phyloP scores from a whole-genome alignment of 1,284 basidiomycete genomes.

The Moesziomyces parantarcticus region DNA sequence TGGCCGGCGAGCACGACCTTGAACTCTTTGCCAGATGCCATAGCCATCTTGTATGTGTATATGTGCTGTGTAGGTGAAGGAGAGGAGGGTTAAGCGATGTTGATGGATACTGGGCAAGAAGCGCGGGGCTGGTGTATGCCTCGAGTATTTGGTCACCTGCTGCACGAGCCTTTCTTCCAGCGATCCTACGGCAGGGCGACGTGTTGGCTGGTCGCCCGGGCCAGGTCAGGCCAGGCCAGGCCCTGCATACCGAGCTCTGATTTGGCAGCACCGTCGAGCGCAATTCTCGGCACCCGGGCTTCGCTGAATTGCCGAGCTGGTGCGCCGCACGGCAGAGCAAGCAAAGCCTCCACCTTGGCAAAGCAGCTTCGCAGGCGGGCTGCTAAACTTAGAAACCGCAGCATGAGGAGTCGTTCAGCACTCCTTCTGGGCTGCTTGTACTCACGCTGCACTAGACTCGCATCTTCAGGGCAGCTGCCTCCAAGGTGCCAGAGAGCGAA shows the following conservation, averaged over 20 bases:
- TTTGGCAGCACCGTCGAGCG: background rate
- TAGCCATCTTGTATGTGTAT: constrained; percentile 13
- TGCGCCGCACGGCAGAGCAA: too few species aligned
- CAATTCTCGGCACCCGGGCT: background rate
- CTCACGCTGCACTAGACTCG: too few species aligned
- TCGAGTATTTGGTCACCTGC: background rate
- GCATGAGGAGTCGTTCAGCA: too few species aligned
- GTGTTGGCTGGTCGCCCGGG: too few species aligned
- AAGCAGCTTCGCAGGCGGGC: too few species aligned
- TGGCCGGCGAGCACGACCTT: constrained; percentile 49
- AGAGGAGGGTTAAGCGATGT: background rate
- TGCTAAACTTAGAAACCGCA: too few species aligned
- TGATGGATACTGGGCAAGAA: background rate
- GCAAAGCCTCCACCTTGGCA: too few species aligned
- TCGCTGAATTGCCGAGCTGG: background rate
- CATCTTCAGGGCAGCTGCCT: too few species aligned
- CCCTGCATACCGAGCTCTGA: too few species aligned
- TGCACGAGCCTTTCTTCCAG: background rate
- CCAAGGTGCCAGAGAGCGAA: too few species aligned
- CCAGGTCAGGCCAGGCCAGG: too few species aligned
- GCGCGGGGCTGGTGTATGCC: background rate
- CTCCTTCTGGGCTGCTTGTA: too few species aligned
- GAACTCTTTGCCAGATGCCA: constrained; percentile 43
- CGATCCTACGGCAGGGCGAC: background rate
- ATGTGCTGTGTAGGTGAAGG: background rate